Evolutionary conservation across 805 yeast species (phyloP).

Genomic region (Ogataea corticis): DNA sequence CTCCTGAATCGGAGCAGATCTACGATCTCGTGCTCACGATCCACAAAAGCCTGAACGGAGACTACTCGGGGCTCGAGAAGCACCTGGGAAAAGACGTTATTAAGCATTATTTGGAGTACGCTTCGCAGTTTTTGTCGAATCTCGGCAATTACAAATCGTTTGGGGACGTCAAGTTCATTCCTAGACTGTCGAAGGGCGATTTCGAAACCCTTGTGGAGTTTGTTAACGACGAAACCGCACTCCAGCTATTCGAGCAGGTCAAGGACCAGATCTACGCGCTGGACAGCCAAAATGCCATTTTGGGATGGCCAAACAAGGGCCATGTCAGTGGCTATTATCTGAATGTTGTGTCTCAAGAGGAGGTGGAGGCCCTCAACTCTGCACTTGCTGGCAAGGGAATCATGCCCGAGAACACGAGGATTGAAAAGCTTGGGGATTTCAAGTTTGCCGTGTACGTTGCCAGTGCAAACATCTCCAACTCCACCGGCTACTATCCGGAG

Average conservation of each 20-base stretch:
- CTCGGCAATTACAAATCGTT: constrained; percentile 82
- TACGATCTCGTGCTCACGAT: constrained; percentile 66
- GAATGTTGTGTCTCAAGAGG: constrained; percentile 52
- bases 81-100: constrained; percentile 39
- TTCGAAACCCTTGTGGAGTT: constrained; percentile 51
- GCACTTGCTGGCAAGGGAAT: constrained; percentile 63
- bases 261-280: constrained; percentile 51
- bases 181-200: constrained; percentile 49
- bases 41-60: constrained; percentile 52
- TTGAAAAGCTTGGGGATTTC: constrained; percentile 51
- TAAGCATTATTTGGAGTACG: constrained; percentile 62
- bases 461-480: constrained; percentile 52
- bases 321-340: constrained; percentile 76
- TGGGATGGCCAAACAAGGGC: constrained; percentile 80
- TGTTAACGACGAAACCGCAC: constrained; percentile 36
- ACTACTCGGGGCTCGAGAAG: constrained; percentile 40
- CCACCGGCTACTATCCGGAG: constrained; percentile 59
- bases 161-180: constrained; percentile 86
- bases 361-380: constrained; percentile 65
- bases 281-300: constrained; percentile 48
- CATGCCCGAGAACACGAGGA: constrained; percentile 80
- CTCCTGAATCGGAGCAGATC: constrained; percentile 76
- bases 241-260: constrained; percentile 43
- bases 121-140: constrained; percentile 72
- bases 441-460: constrained; percentile 68